A percentile compares a stretch with the other conserved stretches of the same genome.
phyloP scores from a whole-genome alignment of 441 rosid species.

The Sinapis alba region DNA sequence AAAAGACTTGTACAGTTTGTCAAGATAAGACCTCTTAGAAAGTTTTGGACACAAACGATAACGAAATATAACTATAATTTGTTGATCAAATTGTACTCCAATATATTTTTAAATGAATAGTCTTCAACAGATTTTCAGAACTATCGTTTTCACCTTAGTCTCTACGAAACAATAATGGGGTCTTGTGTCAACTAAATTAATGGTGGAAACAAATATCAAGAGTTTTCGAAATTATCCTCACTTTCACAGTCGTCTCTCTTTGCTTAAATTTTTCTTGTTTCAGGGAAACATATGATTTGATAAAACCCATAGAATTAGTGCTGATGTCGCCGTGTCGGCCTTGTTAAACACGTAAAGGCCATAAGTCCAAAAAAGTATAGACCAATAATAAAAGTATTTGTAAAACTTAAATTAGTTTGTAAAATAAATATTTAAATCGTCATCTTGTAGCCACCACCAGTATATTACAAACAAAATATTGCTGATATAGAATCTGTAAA shows the following conservation, averaged over 20 bases:
- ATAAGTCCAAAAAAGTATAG: too few species aligned
- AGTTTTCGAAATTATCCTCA: not conserved
- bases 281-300: too few species aligned
- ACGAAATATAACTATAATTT: conserved; percentile 10
- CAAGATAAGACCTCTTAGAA: conserved; percentile 19
- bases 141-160: conserved; percentile 27
- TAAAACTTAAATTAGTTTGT: too few species aligned
- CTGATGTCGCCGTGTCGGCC: too few species aligned
- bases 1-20: not conserved
- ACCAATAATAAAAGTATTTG: too few species aligned
- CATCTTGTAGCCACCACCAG: too few species aligned
- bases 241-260: not conserved
- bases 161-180: conserved; percentile 17
- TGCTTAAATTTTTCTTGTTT: too few species aligned
- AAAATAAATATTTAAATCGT: too few species aligned
- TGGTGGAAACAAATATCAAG: conserved; percentile 11
- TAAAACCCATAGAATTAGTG: too few species aligned
- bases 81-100: not conserved
- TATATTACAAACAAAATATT: too few species aligned
- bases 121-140: conserved; percentile 30
- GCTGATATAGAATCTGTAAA: too few species aligned
- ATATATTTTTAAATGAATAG: conserved; percentile 12
- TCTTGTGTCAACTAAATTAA: conserved; percentile 20
- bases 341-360: too few species aligned
- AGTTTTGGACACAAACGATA: conserved; percentile 5